phyloP scores from a whole-genome alignment of 169 alveolate genomes.

The Eimeria praecox region DNA sequence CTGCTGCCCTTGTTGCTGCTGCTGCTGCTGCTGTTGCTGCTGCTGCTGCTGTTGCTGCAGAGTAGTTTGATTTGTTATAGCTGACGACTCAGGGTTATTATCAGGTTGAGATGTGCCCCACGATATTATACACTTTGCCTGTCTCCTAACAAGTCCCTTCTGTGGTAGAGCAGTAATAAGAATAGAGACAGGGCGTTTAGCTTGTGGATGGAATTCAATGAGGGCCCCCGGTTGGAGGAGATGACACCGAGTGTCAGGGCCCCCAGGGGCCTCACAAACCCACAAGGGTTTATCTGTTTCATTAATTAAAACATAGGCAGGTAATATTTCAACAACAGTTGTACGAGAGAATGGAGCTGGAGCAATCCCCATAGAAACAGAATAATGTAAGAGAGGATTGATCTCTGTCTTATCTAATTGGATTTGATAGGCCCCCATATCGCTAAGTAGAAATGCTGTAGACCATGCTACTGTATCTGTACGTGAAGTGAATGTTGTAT shows the following conservation, averaged over 20 bases:
- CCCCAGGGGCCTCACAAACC: slow-evolving; percentile 83
- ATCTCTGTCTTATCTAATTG: slow-evolving; percentile 74
- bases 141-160: slow-evolving; percentile 30
- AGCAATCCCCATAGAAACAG: slow-evolving; percentile 89
- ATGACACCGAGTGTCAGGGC: slow-evolving; percentile 82
- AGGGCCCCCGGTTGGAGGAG: slow-evolving; percentile 87
- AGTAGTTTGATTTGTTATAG: neutral
- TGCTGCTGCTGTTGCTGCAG: slow-evolving; percentile 46
- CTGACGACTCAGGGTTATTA: neutral
- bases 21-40: neutral
- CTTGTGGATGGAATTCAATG: slow-evolving; percentile 91
- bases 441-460: slow-evolving; percentile 51
- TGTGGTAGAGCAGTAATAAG: slow-evolving; percentile 86
- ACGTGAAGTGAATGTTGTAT: slow-evolving; percentile 48
- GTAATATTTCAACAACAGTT: slow-evolving; percentile 89
- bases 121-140: neutral
- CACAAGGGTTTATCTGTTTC: slow-evolving; percentile 83
- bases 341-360: slow-evolving; percentile 93
- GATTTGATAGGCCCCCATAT: slow-evolving; percentile 52
- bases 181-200: slow-evolving; percentile 86
- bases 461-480: slow-evolving; percentile 78
- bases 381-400: slow-evolving; percentile 88
- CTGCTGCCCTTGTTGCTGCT: slow-evolving; percentile 18
- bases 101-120: neutral
- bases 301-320: slow-evolving; percentile 87